Conservation (phyloP, 2,329 filamentous ascomycete genomes). For the Arthroderma sp. region DNA sequence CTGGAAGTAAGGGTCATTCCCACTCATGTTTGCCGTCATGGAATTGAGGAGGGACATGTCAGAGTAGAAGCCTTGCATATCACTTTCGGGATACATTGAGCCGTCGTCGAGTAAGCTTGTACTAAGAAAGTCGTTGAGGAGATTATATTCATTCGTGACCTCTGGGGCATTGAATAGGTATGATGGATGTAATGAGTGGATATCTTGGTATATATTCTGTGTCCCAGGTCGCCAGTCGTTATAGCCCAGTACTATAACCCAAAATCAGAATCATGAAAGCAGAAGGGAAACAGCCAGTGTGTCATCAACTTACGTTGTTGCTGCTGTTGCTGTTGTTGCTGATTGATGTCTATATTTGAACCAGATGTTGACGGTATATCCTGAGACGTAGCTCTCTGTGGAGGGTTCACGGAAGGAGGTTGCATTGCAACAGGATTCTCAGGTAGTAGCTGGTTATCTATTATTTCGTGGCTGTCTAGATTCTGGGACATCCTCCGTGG, state of each 20-base stretch:
- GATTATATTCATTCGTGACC: constrained; percentile 89
- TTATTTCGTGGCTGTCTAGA: constrained; percentile 47
- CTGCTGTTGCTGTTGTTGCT: constrained; percentile 40
- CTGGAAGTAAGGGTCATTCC: constrained; percentile 19
- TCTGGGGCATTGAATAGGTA: constrained; percentile 94
- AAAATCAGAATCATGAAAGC: constrained; percentile 15
- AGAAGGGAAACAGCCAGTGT: constrained; percentile 10
- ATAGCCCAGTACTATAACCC: constrained; percentile 56
- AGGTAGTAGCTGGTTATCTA: constrained; percentile 30
- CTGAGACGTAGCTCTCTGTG: constrained; percentile 54
- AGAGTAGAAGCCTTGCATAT: constrained; percentile 48
- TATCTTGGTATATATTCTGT: constrained; percentile 71
- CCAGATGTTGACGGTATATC: constrained; percentile 55
- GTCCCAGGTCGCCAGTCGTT: constrained; percentile 63
- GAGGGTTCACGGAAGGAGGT: constrained; percentile 29
- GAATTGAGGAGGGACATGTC: constrained; percentile 43
- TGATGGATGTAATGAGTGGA: constrained; percentile 84
- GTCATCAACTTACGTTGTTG: not conserved
- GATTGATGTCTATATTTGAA: constrained; percentile 50
- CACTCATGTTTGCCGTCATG: constrained; percentile 20
- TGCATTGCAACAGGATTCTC: constrained; percentile 36
- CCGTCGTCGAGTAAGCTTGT: constrained; percentile 80
- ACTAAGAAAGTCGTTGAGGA: constrained; percentile 92
- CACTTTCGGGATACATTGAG: constrained; percentile 53
- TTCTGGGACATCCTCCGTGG: constrained; percentile 37